phyloP scores from a whole-genome alignment of 345 rosid species.

The Alliaria petiolata region DNA sequence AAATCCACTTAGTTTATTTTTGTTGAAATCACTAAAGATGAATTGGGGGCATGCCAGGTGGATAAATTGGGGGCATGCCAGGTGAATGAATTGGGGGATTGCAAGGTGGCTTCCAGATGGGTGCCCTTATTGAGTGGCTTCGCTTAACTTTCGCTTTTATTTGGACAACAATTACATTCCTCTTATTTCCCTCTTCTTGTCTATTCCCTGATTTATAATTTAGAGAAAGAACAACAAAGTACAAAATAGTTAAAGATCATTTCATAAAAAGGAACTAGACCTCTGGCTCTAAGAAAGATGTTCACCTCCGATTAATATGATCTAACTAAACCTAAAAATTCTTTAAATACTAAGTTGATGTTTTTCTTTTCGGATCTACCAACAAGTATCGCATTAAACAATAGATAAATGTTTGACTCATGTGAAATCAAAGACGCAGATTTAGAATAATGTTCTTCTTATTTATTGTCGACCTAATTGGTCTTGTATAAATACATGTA shows the following conservation, averaged over 20 bases:
- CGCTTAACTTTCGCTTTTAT: constrained; percentile 1
- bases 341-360: background rate
- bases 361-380: background rate
- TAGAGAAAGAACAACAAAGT: background rate
- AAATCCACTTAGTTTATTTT: too few species aligned
- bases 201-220: background rate
- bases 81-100: too few species aligned
- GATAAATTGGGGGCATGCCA: background rate
- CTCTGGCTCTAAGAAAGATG: background rate
- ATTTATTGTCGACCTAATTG: too few species aligned
- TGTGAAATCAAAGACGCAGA: too few species aligned
- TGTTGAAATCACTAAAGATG: too few species aligned
- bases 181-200: background rate
- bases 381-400: background rate
- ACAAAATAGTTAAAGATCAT: background rate
- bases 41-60: too few species aligned
- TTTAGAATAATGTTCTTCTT: too few species aligned
- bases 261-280: background rate
- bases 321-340: background rate
- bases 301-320: background rate
- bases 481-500: too few species aligned
- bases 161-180: background rate
- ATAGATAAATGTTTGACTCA: background rate
- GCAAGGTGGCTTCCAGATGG: constrained; percentile 2
- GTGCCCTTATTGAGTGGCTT: constrained; percentile 1